Conservation (phyloP, 306 rosid species). For the Alnus rubra region DNA sequence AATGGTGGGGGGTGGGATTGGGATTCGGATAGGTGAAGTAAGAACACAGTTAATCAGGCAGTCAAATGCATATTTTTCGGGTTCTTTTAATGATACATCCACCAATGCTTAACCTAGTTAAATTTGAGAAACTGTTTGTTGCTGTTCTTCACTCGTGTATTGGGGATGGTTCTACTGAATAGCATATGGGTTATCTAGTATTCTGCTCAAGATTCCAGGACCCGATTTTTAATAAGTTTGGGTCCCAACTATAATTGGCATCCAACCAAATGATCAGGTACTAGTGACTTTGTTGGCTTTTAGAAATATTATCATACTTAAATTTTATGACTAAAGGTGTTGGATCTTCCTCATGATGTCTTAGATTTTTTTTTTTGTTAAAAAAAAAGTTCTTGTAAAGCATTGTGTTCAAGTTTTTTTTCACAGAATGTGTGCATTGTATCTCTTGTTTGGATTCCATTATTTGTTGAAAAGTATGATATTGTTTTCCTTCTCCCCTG, state of each 20-base stretch:
- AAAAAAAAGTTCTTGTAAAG: background rate
- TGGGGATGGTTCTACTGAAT: background rate
- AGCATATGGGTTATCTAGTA: background rate
- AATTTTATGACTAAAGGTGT: background rate
- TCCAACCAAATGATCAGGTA: background rate
- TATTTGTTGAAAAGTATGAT: background rate
- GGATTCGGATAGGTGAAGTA: background rate
- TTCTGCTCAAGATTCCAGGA: background rate
- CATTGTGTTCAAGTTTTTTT: background rate
- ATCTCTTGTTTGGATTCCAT: slow-evolving; percentile 12
- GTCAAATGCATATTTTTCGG: background rate
- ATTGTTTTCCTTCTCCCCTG: slow-evolving; percentile 2
- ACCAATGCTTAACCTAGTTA: background rate
- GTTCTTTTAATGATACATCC: background rate
- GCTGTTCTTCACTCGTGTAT: background rate
- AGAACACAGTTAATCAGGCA: background rate
- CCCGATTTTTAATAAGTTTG: background rate
- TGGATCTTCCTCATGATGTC: background rate
- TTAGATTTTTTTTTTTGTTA: background rate
- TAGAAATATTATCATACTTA: background rate
- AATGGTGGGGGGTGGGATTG: background rate
- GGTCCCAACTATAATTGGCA: background rate
- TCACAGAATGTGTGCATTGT: background rate
- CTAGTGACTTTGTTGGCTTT: background rate
- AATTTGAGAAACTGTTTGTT: background rate